Evolutionary conservation across 176 grass and related monocot species (phyloP).

Genomic region (Bromus sterilis): DNA sequence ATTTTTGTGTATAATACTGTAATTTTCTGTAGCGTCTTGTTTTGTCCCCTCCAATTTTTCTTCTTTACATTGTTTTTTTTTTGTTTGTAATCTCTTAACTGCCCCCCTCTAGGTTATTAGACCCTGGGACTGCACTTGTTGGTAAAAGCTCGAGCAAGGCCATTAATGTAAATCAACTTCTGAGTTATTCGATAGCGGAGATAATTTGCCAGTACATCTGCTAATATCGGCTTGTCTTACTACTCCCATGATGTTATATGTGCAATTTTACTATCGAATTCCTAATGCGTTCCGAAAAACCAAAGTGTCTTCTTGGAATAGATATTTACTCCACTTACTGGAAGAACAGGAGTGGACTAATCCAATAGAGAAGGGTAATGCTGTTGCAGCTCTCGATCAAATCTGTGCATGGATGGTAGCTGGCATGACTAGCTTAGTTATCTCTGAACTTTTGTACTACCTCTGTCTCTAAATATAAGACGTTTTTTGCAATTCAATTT

Average conservation of each 20-base stretch:
- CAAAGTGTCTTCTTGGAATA: no score
- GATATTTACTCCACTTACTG: no score
- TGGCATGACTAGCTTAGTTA: no score
- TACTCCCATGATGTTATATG: not conserved
- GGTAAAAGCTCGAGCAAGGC: not conserved
- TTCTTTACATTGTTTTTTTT: not conserved
- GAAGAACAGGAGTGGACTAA: no score
- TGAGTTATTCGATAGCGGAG: not conserved
- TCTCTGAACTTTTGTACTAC: no score
- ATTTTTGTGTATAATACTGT: conserved; percentile 8
- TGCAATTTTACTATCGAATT: not conserved
- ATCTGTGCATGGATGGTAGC: no score
- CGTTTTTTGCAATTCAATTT: no score
- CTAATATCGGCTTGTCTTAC: not conserved
- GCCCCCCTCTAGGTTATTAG: not conserved
- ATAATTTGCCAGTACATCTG: not conserved
- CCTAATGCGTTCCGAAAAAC: not conserved
- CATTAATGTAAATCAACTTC: conserved; percentile 12
- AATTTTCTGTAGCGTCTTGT: not conserved
- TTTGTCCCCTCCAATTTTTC: not conserved
- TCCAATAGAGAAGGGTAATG: no score
- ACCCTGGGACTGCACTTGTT: not conserved
- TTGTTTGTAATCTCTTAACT: not conserved
- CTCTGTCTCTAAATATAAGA: no score
- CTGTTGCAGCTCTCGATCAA: no score